Evolutionary conservation across 2,329 filamentous ascomycete genomes (phyloP), one percentile per base, ranked within the genome.

Genomic region (Teratosphaeriaceae sp.): DNA sequence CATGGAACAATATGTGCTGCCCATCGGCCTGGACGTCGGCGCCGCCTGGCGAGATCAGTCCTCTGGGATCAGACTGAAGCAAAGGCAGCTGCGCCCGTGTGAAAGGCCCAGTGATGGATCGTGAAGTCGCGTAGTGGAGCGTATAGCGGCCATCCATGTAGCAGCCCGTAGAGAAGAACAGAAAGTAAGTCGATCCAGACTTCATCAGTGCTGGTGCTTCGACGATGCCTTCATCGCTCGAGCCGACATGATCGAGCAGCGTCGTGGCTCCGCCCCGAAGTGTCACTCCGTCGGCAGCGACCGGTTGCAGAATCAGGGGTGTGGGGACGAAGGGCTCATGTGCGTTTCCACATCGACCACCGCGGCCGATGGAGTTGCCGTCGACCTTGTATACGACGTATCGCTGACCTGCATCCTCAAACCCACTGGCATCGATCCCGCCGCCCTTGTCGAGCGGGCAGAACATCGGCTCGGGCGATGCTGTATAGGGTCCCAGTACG

Each of bases 311-410:
- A 23, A 57, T 50, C 8, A 63, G 21, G 5, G 60, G 35, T 13
- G 35, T 38, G n/a, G 12, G 15, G 12, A 38, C 35, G 19, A 23
- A 38, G 8, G 35, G 35, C 18, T 18, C 35, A 15, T 22, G 8
- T 23, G 19, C 40, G 40, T 59, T 60, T 3, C 51, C 48, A 31
- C 58, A 60, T 2, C 46, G 40, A 7, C 56, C 61, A 11, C 57
- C 58, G 16, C 48, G 30, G 12, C 58, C 58, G 18, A 57, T 49
- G 2, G 44, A 27, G 38, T 61, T 60, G 12, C 58, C 58, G 27
- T 61, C 58, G 38, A 59, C 46, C 43, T 61, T 61, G 46, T 58
- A 61, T 1, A 54, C 45, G 38, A 61, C 48, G 33, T 59, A 61
- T 23, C 58, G 50, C 26, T 54, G 42, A 5, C 53, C 56, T 23